These are phyloP conservation scores for Triadica sebifera DNA, from an alignment of 345 rosid genomes.

Conservation along the genomic window DNA sequence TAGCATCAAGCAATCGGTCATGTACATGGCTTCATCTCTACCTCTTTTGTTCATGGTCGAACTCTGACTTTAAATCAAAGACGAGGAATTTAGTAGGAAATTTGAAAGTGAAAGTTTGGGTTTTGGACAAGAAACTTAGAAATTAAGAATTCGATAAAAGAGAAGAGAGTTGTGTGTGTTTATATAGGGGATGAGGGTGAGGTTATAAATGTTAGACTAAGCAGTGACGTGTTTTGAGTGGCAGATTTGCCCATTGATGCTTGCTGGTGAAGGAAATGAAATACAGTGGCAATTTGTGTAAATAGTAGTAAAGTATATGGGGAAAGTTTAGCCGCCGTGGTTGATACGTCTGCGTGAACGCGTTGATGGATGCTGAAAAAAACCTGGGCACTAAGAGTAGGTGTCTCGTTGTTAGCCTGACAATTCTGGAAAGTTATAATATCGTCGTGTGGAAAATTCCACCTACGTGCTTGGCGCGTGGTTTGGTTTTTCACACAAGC, in stretches of 20 bases:
- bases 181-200: background rate
- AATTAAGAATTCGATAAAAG: background rate
- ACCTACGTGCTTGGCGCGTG: background rate
- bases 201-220: background rate
- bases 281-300: constrained; percentile 11
- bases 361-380: constrained; percentile 17
- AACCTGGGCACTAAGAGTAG: background rate
- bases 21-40: constrained; percentile 39
- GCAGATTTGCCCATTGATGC: constrained; percentile 22
- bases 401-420: no score
- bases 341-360: constrained; percentile 31
- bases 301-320: background rate
- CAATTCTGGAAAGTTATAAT: constrained; percentile 17
- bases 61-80: background rate
- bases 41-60: constrained; percentile 49
- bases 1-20: constrained; percentile 65
- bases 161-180: background rate
- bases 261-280: constrained; percentile 17
- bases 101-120: background rate
- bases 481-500: background rate
- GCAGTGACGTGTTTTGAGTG: constrained; percentile 21
- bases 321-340: constrained; percentile 3
- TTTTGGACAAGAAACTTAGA: background rate
- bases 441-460: background rate
- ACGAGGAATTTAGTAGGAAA: background rate